Evolutionary conservation across 768 basidiomycete species (phyloP).

Genomic region (Phaffia australis): DNA sequence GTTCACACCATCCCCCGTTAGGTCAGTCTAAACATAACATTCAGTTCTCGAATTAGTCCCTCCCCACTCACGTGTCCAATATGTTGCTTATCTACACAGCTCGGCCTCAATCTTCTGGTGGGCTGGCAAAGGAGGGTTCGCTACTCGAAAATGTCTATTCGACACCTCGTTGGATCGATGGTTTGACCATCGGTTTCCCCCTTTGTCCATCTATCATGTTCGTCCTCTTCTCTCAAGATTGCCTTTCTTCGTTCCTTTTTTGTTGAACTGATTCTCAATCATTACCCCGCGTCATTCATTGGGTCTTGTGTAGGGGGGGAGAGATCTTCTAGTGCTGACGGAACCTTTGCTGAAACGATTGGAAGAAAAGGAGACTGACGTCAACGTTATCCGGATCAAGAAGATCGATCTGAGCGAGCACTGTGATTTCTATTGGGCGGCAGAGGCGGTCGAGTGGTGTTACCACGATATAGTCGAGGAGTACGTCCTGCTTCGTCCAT

Average conservation of each 20-base stretch:
- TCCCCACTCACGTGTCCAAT: not conserved
- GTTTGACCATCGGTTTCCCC: constrained; percentile 45
- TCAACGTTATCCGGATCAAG: constrained; percentile 41
- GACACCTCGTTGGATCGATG: constrained; percentile 41
- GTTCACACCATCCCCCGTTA: constrained; percentile 46
- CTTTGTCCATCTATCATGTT: constrained; percentile 37
- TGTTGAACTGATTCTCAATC: too few relatives aligned
- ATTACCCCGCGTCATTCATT: not conserved
- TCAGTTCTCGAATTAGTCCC: constrained; percentile 15
- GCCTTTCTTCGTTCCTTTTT: too few relatives aligned
- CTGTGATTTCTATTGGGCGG: constrained; percentile 37
- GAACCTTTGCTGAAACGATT: constrained; percentile 44
- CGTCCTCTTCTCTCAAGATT: not conserved
- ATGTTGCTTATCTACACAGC: not conserved
- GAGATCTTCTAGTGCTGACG: constrained; percentile 35
- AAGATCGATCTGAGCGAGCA: constrained; percentile 41
- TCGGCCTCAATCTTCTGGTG: constrained; percentile 34
- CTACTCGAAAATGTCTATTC: constrained; percentile 38
- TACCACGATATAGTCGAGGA: constrained; percentile 37
- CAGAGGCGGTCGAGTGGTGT: constrained; percentile 45
- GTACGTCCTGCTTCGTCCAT: not conserved
- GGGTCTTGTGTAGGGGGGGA: constrained; percentile 6
- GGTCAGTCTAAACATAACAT: constrained; percentile 40
- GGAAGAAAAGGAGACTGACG: constrained; percentile 40
- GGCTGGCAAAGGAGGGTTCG: constrained; percentile 45